Evolutionary conservation across 495 filamentous ascomycete species (phyloP), one percentile per base, ranked within the genome.

Genomic region (Apodospora peruviana): DNA sequence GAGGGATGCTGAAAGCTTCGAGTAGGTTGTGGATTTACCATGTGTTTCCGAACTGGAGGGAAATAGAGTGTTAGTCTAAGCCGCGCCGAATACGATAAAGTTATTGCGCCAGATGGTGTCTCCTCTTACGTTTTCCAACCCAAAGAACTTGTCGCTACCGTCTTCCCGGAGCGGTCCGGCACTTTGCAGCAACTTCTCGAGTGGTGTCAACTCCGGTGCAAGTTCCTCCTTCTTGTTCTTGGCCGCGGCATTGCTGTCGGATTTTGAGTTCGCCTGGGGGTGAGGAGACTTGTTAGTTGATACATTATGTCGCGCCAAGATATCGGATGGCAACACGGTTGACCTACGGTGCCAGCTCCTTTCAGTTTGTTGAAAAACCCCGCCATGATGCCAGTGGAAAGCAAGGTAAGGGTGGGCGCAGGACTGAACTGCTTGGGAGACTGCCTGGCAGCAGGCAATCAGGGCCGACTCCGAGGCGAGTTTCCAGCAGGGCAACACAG

Each of bases 121-220:
- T 10, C 16, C 12, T 68, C 87, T 76, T 75, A 96, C 90, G 73
- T 98, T 98, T 69, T 97, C 93, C 75, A 97, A 84, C 2, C 94
- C 93, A 73, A 91, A 97, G 70, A 95, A 97, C 74, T 96, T 96
- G 69, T 98, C 93, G 66, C 87, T 96, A 18, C 94, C 93, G 73
- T 98, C 91, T 32, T 72, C 71, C 50, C 90, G 80, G 49, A 91
- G 69, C 1, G 90, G 76, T 11, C 90, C 88, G 43, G 88, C 80
- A 64, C 90, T 87, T 52, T 79, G 76, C 24, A 96, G 68, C 66
- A 88, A 79, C 73, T 85, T 93, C 70, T 95, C 87, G 17, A 96
- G 65, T 11, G 90, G 86, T 4, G 87, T 91, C 46, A 84, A 68
- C 62, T 85, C 84, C 12, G 73, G 77, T 36, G 73, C 63, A 53